Conservation (phyloP, 768 basidiomycete species). For the Lactifluus echinatus region DNA sequence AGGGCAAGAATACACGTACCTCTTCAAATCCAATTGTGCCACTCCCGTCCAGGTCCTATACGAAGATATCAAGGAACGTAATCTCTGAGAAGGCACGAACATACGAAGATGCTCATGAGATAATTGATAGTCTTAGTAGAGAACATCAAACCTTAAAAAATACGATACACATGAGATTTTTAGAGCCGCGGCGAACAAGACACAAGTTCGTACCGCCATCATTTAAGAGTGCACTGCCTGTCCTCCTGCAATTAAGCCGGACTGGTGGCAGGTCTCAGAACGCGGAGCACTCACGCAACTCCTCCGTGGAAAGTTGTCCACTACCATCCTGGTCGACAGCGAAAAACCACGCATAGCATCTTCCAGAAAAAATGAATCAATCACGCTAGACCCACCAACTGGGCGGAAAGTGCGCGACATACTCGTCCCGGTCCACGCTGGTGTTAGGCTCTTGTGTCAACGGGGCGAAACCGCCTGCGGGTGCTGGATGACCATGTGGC, state of each 20-base stretch:
- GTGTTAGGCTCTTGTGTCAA: neutral
- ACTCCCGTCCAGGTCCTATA: conserved; percentile 4
- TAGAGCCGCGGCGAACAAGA: neutral
- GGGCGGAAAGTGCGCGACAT: neutral
- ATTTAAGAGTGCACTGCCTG: conserved; percentile 5
- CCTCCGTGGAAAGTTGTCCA: conserved; percentile 1
- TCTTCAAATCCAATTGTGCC: conserved; percentile 2
- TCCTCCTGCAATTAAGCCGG: neutral
- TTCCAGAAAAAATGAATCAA: neutral
- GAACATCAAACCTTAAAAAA: neutral
- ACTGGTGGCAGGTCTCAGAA: neutral
- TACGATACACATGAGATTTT: neutral
- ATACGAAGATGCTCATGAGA: conserved; percentile 10
- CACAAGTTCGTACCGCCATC: neutral
- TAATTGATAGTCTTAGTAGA: neutral
- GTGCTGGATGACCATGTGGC: neutral
- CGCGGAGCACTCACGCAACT: neutral
- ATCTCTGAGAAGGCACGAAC: neutral
- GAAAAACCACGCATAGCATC: neutral
- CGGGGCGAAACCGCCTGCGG: neutral
- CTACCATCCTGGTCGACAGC: conserved; percentile 4
- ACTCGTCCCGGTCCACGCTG: neutral
- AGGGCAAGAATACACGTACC: neutral
- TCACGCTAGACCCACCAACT: neutral
- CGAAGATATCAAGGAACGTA: neutral